phyloP scores from a whole-genome alignment of 2,329 filamentous ascomycete genomes.

The Thielaviopsis punctulata region DNA sequence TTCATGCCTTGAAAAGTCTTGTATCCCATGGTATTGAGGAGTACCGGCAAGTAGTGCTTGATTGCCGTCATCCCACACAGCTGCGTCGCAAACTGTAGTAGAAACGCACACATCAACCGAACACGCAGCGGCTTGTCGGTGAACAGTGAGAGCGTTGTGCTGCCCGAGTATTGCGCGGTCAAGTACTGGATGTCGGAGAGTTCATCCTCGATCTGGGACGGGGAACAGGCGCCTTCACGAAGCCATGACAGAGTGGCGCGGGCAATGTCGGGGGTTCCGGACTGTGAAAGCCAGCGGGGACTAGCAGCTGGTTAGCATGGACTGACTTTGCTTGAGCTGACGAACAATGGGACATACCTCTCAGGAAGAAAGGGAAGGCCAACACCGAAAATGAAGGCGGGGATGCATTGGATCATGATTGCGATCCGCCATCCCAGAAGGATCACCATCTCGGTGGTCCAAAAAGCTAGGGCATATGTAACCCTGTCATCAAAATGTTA shows the following conservation, averaged over 20 bases:
- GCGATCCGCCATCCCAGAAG: slow-evolving; percentile 36
- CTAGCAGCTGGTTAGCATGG: slow-evolving; percentile 19
- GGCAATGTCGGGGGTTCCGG: slow-evolving; percentile 26
- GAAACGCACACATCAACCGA: slow-evolving; percentile 37
- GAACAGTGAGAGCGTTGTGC: slow-evolving; percentile 28
- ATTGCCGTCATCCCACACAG: slow-evolving; percentile 43
- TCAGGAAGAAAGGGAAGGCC: slow-evolving; percentile 37
- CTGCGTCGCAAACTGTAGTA: slow-evolving; percentile 42
- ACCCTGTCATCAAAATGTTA: slow-evolving; percentile 24
- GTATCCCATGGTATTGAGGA: slow-evolving; percentile 34
- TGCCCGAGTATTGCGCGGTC: slow-evolving; percentile 18
- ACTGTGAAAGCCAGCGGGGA: slow-evolving; percentile 40
- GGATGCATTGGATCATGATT: slow-evolving; percentile 33
- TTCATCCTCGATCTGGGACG: slow-evolving; percentile 24
- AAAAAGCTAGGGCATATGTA: slow-evolving; percentile 38
- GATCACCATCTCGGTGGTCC: slow-evolving; percentile 26
- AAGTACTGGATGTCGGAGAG: slow-evolving; percentile 29
- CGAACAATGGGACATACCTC: slow-evolving; percentile 24
- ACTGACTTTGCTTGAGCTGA: neutral
- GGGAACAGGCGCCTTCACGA: slow-evolving; percentile 25
- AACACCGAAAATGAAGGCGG: slow-evolving; percentile 29
- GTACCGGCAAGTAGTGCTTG: slow-evolving; percentile 41
- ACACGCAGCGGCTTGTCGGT: slow-evolving; percentile 29
- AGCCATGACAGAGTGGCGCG: slow-evolving; percentile 29
- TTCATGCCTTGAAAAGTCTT: slow-evolving; percentile 30